A percentile compares a stretch with the other conserved stretches of the same genome.
Conservation (phyloP, 768 basidiomycete species). For the Xerocomus potaroensis region DNA sequence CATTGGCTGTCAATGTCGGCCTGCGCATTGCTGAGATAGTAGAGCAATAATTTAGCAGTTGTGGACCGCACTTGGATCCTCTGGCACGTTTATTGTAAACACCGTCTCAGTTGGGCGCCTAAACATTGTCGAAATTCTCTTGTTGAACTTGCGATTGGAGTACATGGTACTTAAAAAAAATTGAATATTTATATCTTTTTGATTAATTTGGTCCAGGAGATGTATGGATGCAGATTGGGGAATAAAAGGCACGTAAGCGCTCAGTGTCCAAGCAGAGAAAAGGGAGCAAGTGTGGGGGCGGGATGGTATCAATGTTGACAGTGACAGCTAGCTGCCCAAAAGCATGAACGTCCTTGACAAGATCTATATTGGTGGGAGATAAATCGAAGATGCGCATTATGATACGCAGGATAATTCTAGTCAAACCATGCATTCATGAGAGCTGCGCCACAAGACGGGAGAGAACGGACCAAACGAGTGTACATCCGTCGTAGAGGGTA, state of each 20-base stretch:
- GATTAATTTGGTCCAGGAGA: slow-evolving; percentile 17
- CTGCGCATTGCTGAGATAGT: slow-evolving; percentile 58
- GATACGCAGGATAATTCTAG: slow-evolving; percentile 10
- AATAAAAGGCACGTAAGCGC: slow-evolving; percentile 23
- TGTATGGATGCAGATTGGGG: slow-evolving; percentile 18
- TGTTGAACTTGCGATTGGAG: not conserved
- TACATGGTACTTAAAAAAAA: not conserved
- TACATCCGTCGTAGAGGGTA: slow-evolving; percentile 19
- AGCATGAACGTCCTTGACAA: slow-evolving; percentile 16
- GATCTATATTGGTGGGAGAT: slow-evolving; percentile 19
- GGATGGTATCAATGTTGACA: slow-evolving; percentile 9
- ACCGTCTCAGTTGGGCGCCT: not conserved
- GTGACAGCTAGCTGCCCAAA: slow-evolving; percentile 17
- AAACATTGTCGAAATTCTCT: not conserved
- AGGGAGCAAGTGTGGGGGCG: slow-evolving; percentile 1
- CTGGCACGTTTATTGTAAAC: not conserved
- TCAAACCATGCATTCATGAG: slow-evolving; percentile 10
- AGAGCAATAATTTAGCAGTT: not conserved
- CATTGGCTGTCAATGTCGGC: slow-evolving; percentile 72
- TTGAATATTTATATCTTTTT: slow-evolving; percentile 9
- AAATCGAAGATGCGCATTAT: slow-evolving; percentile 17
- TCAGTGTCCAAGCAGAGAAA: slow-evolving; percentile 18
- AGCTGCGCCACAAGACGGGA: slow-evolving; percentile 2
- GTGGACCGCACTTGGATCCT: not conserved
- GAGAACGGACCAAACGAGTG: slow-evolving; percentile 23